These are phyloP conservation scores for Sarocladium kiliense DNA, from an alignment of 2,329 filamentous ascomycete genomes.

Conservation along the genomic window DNA sequence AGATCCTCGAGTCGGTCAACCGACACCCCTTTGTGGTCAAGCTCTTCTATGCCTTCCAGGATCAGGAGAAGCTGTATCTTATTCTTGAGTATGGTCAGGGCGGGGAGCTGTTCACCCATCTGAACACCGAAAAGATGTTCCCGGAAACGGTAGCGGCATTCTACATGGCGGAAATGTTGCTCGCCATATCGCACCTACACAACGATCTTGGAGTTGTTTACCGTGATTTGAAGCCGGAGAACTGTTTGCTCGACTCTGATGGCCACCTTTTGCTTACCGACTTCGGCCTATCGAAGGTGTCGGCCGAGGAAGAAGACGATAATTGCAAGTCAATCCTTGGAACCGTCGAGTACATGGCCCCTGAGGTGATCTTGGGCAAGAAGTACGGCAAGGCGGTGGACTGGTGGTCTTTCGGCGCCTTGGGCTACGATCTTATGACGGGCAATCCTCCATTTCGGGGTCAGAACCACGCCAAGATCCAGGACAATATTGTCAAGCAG, in stretches of 20 bases:
- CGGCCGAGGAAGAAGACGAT: slow-evolving; percentile 57
- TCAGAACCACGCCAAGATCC: slow-evolving; percentile 88
- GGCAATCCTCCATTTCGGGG: slow-evolving; percentile 88
- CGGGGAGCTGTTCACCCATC: slow-evolving; percentile 93
- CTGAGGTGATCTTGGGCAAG: slow-evolving; percentile 82
- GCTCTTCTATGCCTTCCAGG: slow-evolving; percentile 96
- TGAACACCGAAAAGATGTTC: slow-evolving; percentile 93
- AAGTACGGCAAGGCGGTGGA: slow-evolving; percentile 93
- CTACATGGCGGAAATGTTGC: slow-evolving; percentile 97
- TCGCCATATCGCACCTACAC: slow-evolving; percentile 90
- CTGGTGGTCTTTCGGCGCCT: slow-evolving; percentile 96
- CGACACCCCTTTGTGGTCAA: slow-evolving; percentile 97
- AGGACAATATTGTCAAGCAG: slow-evolving; percentile 92
- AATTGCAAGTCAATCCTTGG: slow-evolving; percentile 84
- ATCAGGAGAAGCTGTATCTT: slow-evolving; percentile 93
- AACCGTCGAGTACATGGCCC: slow-evolving; percentile 98
- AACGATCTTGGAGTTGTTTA: slow-evolving; percentile 91
- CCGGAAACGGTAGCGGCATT: slow-evolving; percentile 83
- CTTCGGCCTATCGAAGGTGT: slow-evolving; percentile 94
- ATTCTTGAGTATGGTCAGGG: slow-evolving; percentile 98
- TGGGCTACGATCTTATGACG: slow-evolving; percentile 89
- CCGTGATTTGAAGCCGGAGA: slow-evolving; percentile 95
- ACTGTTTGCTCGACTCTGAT: slow-evolving; percentile 86
- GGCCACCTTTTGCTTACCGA: slow-evolving; percentile 93
- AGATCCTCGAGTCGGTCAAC: slow-evolving; percentile 92